phyloP scores from a whole-genome alignment of 805 yeast genomes.

The Candida caryicola region DNA sequence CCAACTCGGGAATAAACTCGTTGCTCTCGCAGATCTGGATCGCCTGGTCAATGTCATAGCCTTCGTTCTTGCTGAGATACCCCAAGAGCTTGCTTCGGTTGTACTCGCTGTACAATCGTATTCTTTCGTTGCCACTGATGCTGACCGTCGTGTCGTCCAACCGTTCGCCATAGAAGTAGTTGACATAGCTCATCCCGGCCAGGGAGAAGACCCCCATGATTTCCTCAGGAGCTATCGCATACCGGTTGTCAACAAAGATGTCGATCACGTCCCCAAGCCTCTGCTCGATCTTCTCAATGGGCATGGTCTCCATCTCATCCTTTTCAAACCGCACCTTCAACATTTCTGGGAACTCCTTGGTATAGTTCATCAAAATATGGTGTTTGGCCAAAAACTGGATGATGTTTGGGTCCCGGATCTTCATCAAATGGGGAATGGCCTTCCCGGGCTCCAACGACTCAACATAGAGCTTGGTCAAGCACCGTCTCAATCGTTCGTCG shows the following conservation, averaged over 20 bases:
- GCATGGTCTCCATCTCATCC: slow-evolving; percentile 36
- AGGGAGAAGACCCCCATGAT: slow-evolving; percentile 49
- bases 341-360: slow-evolving; percentile 50
- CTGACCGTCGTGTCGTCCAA: slow-evolving; percentile 58
- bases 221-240: slow-evolving; percentile 56
- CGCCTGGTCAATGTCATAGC: slow-evolving; percentile 65
- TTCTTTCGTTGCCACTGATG: slow-evolving; percentile 64
- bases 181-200: slow-evolving; percentile 45
- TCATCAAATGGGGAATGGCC: slow-evolving; percentile 65
- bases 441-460: slow-evolving; percentile 53
- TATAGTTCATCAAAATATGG: slow-evolving; percentile 57
- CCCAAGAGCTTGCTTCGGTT: slow-evolving; percentile 54
- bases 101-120: slow-evolving; percentile 62
- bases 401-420: slow-evolving; percentile 50
- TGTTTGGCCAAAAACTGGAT: slow-evolving; percentile 57
- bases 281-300: slow-evolving; percentile 40
- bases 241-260: slow-evolving; percentile 60
- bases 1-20: slow-evolving; percentile 65
- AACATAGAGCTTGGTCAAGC: slow-evolving; percentile 53
- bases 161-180: slow-evolving; percentile 63
- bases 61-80: slow-evolving; percentile 51
- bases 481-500: slow-evolving; percentile 31
- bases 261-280: slow-evolving; percentile 45
- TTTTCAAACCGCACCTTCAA: slow-evolving; percentile 40
- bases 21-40: slow-evolving; percentile 59